Conservation (phyloP, 2,329 filamentous ascomycete species). For the Colletotrichum graminicola region DNA sequence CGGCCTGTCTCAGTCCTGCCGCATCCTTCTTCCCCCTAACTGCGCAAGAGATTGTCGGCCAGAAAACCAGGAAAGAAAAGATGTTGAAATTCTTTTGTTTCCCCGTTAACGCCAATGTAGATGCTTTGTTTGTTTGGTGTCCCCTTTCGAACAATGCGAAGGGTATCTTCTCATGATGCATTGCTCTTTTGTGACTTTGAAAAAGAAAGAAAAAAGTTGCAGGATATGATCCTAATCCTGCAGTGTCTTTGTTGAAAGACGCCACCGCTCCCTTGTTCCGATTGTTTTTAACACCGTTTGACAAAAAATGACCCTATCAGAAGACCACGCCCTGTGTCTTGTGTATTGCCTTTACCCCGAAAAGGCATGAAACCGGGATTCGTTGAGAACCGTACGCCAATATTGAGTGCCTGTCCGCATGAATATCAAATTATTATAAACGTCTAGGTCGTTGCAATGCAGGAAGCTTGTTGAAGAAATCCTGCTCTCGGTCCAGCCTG, state of each 20-base stretch:
- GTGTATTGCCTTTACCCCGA: slow-evolving; percentile 40
- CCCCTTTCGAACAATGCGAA: slow-evolving; percentile 44
- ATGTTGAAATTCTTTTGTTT: slow-evolving; percentile 64
- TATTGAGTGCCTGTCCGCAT: slow-evolving; percentile 42
- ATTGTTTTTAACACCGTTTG: slow-evolving; percentile 41
- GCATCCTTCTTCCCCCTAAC: slow-evolving; percentile 18
- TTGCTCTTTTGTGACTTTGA: slow-evolving; percentile 42
- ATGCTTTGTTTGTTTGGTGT: slow-evolving; percentile 41
- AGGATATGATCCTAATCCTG: slow-evolving; percentile 47
- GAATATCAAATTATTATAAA: slow-evolving; percentile 42
- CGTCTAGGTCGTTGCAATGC: slow-evolving; percentile 44
- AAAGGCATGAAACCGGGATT: slow-evolving; percentile 43
- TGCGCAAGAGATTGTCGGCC: slow-evolving; percentile 49
- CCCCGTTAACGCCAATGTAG: slow-evolving; percentile 55
- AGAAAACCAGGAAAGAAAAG: slow-evolving; percentile 59
- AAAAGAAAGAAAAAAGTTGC: slow-evolving; percentile 33
- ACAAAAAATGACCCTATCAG: slow-evolving; percentile 36
- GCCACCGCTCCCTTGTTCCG: slow-evolving; percentile 49
- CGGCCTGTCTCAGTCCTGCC: neutral
- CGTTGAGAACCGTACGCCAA: slow-evolving; percentile 45
- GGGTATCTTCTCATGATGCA: slow-evolving; percentile 57
- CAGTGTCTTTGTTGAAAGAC: slow-evolving; percentile 63
- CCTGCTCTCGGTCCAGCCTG: slow-evolving; percentile 33
- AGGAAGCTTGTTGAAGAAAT: slow-evolving; percentile 44
- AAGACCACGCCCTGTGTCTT: slow-evolving; percentile 33